phyloP scores from a whole-genome alignment of 2,329 filamentous ascomycete species.

The Didymella lethalis region DNA sequence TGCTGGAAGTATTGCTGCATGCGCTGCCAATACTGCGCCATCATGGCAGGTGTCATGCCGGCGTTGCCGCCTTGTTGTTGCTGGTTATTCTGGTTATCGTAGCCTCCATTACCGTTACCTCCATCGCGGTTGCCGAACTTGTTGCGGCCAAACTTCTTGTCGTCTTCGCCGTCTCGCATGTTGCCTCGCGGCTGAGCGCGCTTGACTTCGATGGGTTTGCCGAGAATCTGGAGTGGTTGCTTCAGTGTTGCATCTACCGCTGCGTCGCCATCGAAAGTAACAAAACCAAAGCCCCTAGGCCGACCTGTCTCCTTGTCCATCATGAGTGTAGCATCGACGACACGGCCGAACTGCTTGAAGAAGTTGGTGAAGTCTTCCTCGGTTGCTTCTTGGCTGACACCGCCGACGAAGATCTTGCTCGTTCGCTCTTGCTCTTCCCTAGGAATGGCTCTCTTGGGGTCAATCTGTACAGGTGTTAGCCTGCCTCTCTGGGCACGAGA shows the following conservation, averaged over 20 bases:
- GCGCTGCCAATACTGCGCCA: slow-evolving; percentile 97
- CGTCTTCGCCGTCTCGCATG: slow-evolving; percentile 87
- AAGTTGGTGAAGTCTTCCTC: slow-evolving; percentile 96
- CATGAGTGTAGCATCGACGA: slow-evolving; percentile 97
- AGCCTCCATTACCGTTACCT: slow-evolving; percentile 43
- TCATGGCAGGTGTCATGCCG: slow-evolving; percentile 93
- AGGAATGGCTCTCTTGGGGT: slow-evolving; percentile 96
- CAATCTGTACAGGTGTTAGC: slow-evolving; percentile 71
- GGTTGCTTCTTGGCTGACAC: slow-evolving; percentile 95
- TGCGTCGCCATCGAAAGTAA: slow-evolving; percentile 95
- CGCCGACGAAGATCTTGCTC: slow-evolving; percentile 97
- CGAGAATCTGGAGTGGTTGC: slow-evolving; percentile 86
- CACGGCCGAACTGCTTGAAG: slow-evolving; percentile 94
- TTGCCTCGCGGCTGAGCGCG: slow-evolving; percentile 96
- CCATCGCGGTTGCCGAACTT: slow-evolving; percentile 50
- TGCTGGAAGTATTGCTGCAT: slow-evolving; percentile 98
- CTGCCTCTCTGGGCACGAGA: slow-evolving; percentile 20
- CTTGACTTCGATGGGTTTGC: slow-evolving; percentile 97
- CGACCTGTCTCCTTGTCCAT: slow-evolving; percentile 99
- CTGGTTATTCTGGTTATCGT: slow-evolving; percentile 58
- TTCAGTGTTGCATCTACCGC: slow-evolving; percentile 92
- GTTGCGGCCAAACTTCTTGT: slow-evolving; percentile 53
- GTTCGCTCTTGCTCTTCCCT: slow-evolving; percentile 98
- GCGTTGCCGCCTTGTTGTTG: slow-evolving; percentile 52
- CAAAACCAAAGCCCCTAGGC: slow-evolving; percentile 94